Evolutionary conservation across 192 early-diverging fungal species (phyloP).

Genomic region (Entophlyctis helioformis): DNA sequence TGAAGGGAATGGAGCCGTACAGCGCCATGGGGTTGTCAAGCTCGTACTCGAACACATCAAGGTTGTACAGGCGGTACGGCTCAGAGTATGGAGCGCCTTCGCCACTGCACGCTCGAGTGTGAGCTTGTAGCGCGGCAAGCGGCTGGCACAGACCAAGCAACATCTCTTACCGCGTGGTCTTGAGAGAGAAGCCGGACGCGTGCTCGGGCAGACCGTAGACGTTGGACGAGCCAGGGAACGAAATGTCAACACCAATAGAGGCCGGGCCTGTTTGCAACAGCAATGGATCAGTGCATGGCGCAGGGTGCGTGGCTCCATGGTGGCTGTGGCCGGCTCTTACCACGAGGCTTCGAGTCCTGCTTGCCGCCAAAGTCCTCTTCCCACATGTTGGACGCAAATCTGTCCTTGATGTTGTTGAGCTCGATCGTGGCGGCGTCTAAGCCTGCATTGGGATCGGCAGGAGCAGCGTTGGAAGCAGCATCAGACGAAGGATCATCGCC

Average conservation of each 20-base stretch:
- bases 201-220: constrained; percentile 98
- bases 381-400: constrained; percentile 52
- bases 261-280: constrained; percentile 48
- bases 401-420: constrained; percentile 30
- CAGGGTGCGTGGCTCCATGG: background rate
- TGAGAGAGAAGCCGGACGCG: constrained; percentile 71
- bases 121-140: no score
- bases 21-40: constrained; percentile 92
- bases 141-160: no score
- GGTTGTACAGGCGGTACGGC: constrained; percentile 93
- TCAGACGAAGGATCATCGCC: background rate
- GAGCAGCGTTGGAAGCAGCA: background rate
- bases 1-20: constrained; percentile 90
- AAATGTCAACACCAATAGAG: constrained; percentile 87
- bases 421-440: background rate
- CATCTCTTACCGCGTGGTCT: constrained; percentile 76
- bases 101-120: no score
- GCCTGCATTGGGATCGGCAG: background rate
- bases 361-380: constrained; percentile 81
- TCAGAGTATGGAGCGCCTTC: constrained; percentile 61
- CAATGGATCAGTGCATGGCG: no score
- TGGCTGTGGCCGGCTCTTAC: constrained; percentile 17
- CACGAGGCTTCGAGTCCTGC: constrained; percentile 88
- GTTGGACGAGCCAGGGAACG: constrained; percentile 72
- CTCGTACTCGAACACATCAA: constrained; percentile 97